Base-by-base conservation (phyloP, 257 asterid genomes). In the Osmanthus fragrans region DNA sequence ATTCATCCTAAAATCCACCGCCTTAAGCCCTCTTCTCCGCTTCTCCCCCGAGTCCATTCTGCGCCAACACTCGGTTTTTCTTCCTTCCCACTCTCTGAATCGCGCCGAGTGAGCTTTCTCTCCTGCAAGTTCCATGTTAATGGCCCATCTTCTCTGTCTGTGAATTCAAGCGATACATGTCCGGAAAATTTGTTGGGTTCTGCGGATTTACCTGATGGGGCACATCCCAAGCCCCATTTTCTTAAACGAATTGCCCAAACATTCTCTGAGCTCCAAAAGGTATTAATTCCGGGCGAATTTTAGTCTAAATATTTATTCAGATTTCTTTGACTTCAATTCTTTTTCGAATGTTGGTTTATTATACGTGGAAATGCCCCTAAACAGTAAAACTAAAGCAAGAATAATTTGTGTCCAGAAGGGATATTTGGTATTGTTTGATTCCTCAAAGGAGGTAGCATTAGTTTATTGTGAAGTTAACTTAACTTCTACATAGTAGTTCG, bases 201-300 rank as follows among this genome's bases (percentile, higher is more conserved):
- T 5, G 78, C 42, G 58, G 91, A 84, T 79, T 85, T 79, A 36
- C 45, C 73, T 4, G 77, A 84, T 80, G 90, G 82, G 83, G 80
- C 85, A 11, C 32, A 63, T 27, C 75, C 56, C n/a, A 47, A 77
- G 71, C 83, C 87, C 79, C 83, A 76, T 81, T 81, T 85, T 27
- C 72, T 84, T 79, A 25, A 58, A 29, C 68, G 76, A 82, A 76
- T 84, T 64, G 79, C 78, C 45, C 80, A 85, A 67, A 79, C 75
- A 51, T 25, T 76, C 4, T 60, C 84, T 75, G 77, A 54, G 63
- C 86, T 60, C 32, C 89, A 75, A 34, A 89, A 89, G 96, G 97
- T 92, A 79, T 49, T 27, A 32, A 32, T 15, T 18, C 54, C 37
- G 4, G 21, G 29, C 32, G 23, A 40, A 54, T 21, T 69, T 73